Percentiles rank a stretch among this genome's conserved stretches.
Evolutionary conservation across 305 asterid species (phyloP).

Genomic region (Fraxinus velutina): DNA sequence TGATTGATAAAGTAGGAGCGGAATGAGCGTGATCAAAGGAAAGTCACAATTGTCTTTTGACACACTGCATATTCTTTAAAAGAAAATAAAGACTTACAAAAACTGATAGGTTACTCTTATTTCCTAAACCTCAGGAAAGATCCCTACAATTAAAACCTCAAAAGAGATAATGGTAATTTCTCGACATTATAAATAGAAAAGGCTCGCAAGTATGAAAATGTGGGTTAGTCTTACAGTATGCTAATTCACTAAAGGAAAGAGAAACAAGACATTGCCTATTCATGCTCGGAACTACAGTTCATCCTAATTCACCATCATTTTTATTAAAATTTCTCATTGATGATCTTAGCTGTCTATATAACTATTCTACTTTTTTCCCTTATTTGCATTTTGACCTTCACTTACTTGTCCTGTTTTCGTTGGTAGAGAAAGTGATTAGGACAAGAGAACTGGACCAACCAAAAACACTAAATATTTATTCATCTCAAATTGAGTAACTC

Average conservation of each 20-base stretch:
- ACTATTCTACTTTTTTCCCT: not conserved
- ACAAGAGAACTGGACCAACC: not conserved
- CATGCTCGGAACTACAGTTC: not conserved
- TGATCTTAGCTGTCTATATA: not conserved
- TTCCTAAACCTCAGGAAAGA: not conserved
- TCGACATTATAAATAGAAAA: not conserved
- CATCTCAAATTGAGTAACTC: not conserved
- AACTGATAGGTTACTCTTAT: not conserved
- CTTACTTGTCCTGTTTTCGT: not conserved
- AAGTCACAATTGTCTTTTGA: not conserved
- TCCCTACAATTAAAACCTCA: not conserved
- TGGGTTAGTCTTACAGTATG: not conserved
- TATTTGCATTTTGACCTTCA: not conserved
- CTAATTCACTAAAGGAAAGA: not conserved
- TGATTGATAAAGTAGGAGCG: not conserved
- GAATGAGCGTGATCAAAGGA: not conserved
- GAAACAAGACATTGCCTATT: not conserved
- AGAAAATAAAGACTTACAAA: not conserved
- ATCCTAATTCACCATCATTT: not conserved
- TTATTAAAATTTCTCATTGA: not conserved
- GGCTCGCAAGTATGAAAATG: not conserved
- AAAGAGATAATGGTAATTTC: not conserved
- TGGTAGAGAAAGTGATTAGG: not conserved
- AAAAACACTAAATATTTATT: not conserved
- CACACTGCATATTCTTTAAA: not conserved